These are phyloP conservation scores for Piloderma croceum DNA, from an alignment of 768 basidiomycete genomes.

Conservation along the genomic window DNA sequence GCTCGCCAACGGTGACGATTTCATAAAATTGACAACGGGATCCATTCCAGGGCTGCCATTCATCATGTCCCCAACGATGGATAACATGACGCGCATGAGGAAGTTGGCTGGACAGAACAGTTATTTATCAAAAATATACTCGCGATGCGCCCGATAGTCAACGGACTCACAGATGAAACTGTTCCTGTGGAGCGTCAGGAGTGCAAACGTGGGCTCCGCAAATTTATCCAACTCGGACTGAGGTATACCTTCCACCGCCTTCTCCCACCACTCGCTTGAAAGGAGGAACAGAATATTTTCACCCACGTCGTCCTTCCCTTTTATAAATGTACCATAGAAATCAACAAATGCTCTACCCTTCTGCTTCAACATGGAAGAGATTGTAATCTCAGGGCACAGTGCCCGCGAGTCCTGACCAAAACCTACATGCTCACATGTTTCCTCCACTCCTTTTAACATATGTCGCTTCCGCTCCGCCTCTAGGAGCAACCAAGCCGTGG, in stretches of 20 bases:
- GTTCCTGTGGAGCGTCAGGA: conserved; percentile 12
- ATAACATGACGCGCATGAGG: conserved; percentile 2
- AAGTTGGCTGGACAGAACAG: conserved; percentile 5
- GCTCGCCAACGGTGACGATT: background rate
- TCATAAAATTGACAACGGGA: too few relatives aligned
- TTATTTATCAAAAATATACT: background rate
- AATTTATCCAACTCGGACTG: conserved; percentile 1
- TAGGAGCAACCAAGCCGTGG: conserved; percentile 13
- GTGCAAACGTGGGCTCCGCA: conserved; percentile 5
- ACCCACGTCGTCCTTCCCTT: conserved; percentile 1
- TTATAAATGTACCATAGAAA: too few relatives aligned
- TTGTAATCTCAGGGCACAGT: conserved; percentile 15
- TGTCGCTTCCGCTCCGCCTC: conserved; percentile 9
- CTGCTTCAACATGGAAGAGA: conserved; percentile 7
- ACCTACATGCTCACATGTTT: conserved; percentile 3
- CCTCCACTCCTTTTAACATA: conserved; percentile 12
- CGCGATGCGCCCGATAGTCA: too few relatives aligned
- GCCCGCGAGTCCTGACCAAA: conserved; percentile 11
- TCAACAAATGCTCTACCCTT: too few relatives aligned
- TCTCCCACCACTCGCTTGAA: conserved; percentile 17
- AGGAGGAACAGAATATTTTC: conserved; percentile 6
- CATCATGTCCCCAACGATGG: too few relatives aligned
- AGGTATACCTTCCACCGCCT: conserved; percentile 5
- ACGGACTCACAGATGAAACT: conserved; percentile 14
- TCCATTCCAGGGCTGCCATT: too few relatives aligned